phyloP scores from a whole-genome alignment of 306 rosid genomes.

The Hippophae rhamnoides region DNA sequence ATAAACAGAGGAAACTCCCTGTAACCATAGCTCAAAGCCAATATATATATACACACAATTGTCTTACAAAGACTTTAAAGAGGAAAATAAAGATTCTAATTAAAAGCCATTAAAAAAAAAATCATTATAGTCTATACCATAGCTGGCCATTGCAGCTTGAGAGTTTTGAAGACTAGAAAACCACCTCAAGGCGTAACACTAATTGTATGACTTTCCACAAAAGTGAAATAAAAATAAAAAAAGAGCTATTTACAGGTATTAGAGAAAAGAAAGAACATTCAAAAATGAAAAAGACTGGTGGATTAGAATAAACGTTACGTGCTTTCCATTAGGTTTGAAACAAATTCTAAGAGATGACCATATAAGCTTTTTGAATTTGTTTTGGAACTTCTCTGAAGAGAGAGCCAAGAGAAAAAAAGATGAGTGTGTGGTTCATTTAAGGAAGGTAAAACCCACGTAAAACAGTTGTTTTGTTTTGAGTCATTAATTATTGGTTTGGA shows the following conservation, averaged over 20 bases:
- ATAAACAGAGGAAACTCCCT: conserved; percentile 36
- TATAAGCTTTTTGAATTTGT: background rate
- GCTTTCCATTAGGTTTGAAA: conserved; percentile 1
- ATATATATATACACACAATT: background rate
- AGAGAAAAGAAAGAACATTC: too few relatives aligned
- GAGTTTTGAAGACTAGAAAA: too few relatives aligned
- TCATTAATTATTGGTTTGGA: background rate
- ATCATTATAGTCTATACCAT: too few relatives aligned
- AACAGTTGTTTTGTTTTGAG: background rate
- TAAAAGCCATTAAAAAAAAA: background rate
- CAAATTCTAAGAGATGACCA: background rate
- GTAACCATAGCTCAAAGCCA: conserved; percentile 29
- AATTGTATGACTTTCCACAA: too few relatives aligned
- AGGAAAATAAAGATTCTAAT: conserved; percentile 16
- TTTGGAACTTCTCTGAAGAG: conserved; percentile 58
- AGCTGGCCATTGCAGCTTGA: too few relatives aligned
- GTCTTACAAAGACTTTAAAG: conserved; percentile 12
- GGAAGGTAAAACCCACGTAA: conserved; percentile 5
- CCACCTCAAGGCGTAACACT: too few relatives aligned
- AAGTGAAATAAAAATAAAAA: too few relatives aligned
- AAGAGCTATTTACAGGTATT: too few relatives aligned
- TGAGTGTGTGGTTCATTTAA: conserved; percentile 22
- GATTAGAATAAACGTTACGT: background rate
- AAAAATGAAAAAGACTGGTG: too few relatives aligned
- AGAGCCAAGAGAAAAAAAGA: conserved; percentile 37